Evolutionary conservation across 2,329 filamentous ascomycete species (phyloP).

Genomic region (Biscogniauxia sp.): DNA sequence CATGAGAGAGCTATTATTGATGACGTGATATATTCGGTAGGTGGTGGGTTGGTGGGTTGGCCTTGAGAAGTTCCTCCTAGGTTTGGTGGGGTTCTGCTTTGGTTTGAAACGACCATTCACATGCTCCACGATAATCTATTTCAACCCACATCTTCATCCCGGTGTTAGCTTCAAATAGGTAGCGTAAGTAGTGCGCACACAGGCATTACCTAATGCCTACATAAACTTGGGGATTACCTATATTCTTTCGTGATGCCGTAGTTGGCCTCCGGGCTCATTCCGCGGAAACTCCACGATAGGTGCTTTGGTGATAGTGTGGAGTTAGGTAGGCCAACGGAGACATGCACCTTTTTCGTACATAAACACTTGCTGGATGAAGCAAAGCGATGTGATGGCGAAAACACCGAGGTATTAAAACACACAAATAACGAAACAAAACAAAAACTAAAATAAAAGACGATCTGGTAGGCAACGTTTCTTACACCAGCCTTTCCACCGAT

Average conservation of each 20-base stretch:
- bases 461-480: not conserved
- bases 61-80: too few species aligned
- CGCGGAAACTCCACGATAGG: not conserved
- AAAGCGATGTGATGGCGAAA: not conserved
- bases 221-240: not conserved
- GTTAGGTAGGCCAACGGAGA: not conserved
- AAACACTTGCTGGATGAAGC: too few species aligned
- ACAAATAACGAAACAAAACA: not conserved
- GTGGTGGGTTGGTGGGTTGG: not conserved
- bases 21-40: not conserved
- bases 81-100: not conserved
- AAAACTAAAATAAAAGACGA: not conserved
- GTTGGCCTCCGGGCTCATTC: not conserved
- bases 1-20: not conserved
- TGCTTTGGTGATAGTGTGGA: not conserved
- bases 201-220: not conserved
- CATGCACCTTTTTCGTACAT: not conserved
- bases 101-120: not conserved
- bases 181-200: too few species aligned
- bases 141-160: not conserved
- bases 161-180: not conserved
- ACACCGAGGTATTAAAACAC: constrained; percentile 24
- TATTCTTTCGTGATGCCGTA: not conserved
- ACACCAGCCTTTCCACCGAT: constrained; percentile 18
- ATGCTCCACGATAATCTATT: not conserved